Percentiles rank a stretch among this genome's conserved stretches.
These are phyloP conservation scores for Fusarium sp. DNA, from an alignment of 2,329 filamentous ascomycete genomes.

Conservation along the genomic window DNA sequence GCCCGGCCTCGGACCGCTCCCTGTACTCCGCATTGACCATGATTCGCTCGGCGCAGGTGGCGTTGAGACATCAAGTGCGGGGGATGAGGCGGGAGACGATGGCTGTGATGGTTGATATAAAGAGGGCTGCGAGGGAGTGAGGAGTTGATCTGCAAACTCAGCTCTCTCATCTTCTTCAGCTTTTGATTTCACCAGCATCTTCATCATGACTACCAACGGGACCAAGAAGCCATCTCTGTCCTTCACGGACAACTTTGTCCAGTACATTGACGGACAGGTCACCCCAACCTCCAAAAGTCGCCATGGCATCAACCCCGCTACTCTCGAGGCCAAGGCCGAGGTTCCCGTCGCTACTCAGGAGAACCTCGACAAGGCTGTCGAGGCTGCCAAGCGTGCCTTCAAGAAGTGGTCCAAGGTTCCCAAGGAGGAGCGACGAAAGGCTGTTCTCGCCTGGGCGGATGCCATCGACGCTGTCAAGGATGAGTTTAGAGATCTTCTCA, in stretches of 20 bases:
- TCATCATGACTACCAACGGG: slow-evolving; percentile 27
- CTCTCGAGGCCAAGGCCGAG: slow-evolving; percentile 44
- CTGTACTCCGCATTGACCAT: neutral
- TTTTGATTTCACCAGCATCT: neutral
- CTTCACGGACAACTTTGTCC: slow-evolving; percentile 34
- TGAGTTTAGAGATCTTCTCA: slow-evolving; percentile 40
- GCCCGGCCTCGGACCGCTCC: neutral
- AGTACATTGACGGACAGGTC: slow-evolving; percentile 41
- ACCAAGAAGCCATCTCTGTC: slow-evolving; percentile 8
- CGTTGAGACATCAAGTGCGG: slow-evolving; percentile 14
- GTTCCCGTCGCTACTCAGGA: slow-evolving; percentile 42
- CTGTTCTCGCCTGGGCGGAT: slow-evolving; percentile 42
- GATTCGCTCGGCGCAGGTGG: slow-evolving; percentile 14
- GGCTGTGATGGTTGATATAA: neutral
- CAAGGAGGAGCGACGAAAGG: slow-evolving; percentile 36
- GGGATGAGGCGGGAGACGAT: neutral
- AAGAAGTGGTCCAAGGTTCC: slow-evolving; percentile 44
- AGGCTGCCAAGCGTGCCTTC: slow-evolving; percentile 40
- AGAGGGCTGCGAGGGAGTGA: neutral
- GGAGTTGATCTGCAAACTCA: neutral
- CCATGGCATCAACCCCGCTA: slow-evolving; percentile 47
- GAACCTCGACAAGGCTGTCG: slow-evolving; percentile 42
- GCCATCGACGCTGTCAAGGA: slow-evolving; percentile 33
- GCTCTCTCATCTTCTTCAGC: neutral
- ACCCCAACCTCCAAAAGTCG: slow-evolving; percentile 29